phyloP scores from a whole-genome alignment of 805 yeast genomes.

The Monosporozyma solicola region DNA sequence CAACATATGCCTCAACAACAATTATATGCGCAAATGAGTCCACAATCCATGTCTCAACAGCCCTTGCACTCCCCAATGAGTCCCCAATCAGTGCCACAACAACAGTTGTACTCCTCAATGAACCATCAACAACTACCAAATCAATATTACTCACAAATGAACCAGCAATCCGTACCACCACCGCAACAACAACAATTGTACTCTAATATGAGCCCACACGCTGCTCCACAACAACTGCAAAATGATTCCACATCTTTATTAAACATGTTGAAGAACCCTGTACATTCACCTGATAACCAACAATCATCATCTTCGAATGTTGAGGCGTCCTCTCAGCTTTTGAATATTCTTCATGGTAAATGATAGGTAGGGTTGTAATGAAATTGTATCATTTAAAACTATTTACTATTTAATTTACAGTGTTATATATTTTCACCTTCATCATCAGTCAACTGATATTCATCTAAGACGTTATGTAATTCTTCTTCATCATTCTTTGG shows the following conservation, averaged over 20 bases:
- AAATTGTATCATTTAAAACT: background rate
- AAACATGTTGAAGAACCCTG: conserved; percentile 10
- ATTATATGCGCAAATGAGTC: background rate
- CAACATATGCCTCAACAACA: background rate
- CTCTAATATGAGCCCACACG: background rate
- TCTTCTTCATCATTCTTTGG: conserved; percentile 25
- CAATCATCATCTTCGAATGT: background rate
- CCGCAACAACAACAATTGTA: background rate
- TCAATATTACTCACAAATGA: background rate
- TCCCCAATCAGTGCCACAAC: background rate
- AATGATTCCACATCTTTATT: conserved; percentile 14
- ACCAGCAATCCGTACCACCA: background rate
- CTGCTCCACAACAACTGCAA: background rate
- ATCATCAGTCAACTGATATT: conserved; percentile 39
- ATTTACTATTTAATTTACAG: background rate
- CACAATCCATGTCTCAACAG: background rate
- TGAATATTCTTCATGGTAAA: conserved; percentile 17
- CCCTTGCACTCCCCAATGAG: background rate
- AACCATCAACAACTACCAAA: conserved; percentile 1
- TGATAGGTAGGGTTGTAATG: background rate
- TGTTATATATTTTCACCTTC: conserved; percentile 10
- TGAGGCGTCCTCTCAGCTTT: conserved; percentile 19
- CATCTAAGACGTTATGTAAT: conserved; percentile 36
- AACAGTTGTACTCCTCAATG: background rate
- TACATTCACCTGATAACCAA: background rate